These are phyloP conservation scores for Fusarium beomiforme DNA, from an alignment of 2,329 filamentous ascomycete genomes.

Conservation along the genomic window DNA sequence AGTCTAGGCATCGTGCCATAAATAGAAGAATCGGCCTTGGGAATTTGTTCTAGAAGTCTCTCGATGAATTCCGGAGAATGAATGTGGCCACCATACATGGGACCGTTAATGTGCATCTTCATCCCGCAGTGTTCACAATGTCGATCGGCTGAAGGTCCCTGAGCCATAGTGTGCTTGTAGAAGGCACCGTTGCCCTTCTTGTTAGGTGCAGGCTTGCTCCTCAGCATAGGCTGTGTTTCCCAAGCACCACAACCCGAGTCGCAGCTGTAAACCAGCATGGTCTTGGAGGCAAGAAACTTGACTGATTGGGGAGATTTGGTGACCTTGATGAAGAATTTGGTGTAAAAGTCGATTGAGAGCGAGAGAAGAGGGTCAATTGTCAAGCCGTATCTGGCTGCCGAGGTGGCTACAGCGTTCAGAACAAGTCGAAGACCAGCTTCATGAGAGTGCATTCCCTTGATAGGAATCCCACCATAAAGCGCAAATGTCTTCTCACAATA, in stretches of 20 bases:
- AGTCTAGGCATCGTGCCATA: constrained; percentile 86
- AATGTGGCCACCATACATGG: constrained; percentile 93
- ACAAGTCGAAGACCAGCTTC: constrained; percentile 91
- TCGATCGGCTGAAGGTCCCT: constrained; percentile 73
- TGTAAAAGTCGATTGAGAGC: constrained; percentile 95
- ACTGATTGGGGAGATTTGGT: constrained; percentile 83
- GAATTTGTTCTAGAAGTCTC: constrained; percentile 77
- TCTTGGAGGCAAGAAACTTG: constrained; percentile 90
- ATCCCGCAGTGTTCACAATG: constrained; percentile 85
- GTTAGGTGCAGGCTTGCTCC: constrained; percentile 71
- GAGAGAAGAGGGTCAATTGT: constrained; percentile 91
- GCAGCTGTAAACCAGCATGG: constrained; percentile 93
- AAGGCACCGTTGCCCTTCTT: constrained; percentile 76
- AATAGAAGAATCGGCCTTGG: constrained; percentile 70
- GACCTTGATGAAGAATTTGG: constrained; percentile 86
- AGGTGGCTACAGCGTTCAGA: constrained; percentile 80
- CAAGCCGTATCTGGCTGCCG: constrained; percentile 86
- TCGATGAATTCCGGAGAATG: constrained; percentile 87
- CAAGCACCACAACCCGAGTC: constrained; percentile 92
- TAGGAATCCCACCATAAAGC: constrained; percentile 88
- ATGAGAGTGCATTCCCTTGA: constrained; percentile 87
- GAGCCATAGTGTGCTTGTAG: constrained; percentile 81
- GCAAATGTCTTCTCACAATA: constrained; percentile 95
- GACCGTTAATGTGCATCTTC: constrained; percentile 88
- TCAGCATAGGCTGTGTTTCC: constrained; percentile 82